Conservation (phyloP, 306 rosid species). For the Clitoria ternatea region DNA sequence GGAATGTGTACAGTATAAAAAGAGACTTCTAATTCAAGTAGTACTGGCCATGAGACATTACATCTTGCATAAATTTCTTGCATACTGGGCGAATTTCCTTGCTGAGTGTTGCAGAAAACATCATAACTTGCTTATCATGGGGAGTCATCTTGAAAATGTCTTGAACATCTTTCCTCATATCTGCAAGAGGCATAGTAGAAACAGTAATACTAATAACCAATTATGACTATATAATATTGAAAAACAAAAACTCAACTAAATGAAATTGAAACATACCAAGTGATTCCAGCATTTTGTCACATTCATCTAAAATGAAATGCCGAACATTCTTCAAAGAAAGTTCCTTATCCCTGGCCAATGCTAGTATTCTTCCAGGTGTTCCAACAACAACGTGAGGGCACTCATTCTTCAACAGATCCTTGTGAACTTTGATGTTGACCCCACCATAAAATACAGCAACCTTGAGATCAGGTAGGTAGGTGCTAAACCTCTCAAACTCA, state of each 20-base stretch:
- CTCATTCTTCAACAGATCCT: constrained; percentile 85
- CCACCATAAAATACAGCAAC: constrained; percentile 99
- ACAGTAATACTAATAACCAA: constrained; percentile 22
- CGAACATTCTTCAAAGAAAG: constrained; percentile 91
- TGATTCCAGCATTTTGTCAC: constrained; percentile 99
- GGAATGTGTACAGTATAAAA: constrained; percentile 58
- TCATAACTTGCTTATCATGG: constrained; percentile 99
- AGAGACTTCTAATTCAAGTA: constrained; percentile 82
- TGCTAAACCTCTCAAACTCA: constrained; percentile 96
- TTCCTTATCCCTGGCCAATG: constrained; percentile 79
- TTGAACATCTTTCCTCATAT: constrained; percentile 98
- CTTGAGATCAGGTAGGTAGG: constrained; percentile 87
- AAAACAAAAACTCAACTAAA: neutral
- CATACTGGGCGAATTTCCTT: constrained; percentile 99
- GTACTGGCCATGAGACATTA: constrained; percentile 89
- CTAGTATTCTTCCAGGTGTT: constrained; percentile 94
- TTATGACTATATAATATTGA: neutral
- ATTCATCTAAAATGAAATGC: constrained; percentile 93
- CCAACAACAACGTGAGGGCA: constrained; percentile 99
- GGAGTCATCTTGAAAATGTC: constrained; percentile 99
- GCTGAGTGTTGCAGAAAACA: constrained; percentile 99
- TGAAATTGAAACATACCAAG: constrained; percentile 53
- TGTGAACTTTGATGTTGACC: constrained; percentile 87
- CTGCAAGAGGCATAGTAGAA: constrained; percentile 40
- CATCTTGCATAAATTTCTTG: constrained; percentile 99